Conservation (phyloP, 2,329 filamentous ascomycete species). For the Trichoderma sp. region DNA sequence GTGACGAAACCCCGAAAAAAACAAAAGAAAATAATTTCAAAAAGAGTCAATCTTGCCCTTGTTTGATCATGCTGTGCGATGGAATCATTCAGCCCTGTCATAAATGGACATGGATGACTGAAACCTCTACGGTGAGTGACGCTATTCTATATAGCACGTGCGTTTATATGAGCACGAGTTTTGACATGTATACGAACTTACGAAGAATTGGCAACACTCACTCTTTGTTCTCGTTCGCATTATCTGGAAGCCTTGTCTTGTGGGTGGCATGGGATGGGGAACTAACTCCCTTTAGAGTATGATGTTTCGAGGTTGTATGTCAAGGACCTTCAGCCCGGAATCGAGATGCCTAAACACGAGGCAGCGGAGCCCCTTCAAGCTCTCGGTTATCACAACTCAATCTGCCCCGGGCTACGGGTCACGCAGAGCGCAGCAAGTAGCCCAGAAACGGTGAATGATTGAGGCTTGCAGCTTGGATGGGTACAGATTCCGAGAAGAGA, state of each 20-base stretch:
- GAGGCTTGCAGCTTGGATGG: neutral
- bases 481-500: neutral
- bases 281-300: neutral
- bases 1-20: neutral
- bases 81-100: neutral
- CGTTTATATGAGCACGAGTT: neutral
- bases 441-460: neutral
- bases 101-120: neutral
- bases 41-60: neutral
- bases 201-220: neutral
- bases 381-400: neutral
- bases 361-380: neutral
- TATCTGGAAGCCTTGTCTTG: neutral
- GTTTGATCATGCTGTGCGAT: neutral
- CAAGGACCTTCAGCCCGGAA: neutral
- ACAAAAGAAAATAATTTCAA: neutral
- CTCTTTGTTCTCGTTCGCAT: neutral
- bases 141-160: neutral
- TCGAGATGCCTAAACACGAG: neutral
- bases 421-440: constrained; percentile 9
- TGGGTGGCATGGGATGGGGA: neutral
- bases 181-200: neutral
- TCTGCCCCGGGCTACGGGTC: neutral
- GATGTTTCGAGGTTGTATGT: neutral
- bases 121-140: neutral